Conservation (phyloP, 75 land plant genomes). For the Selaginella moellendorffii region DNA sequence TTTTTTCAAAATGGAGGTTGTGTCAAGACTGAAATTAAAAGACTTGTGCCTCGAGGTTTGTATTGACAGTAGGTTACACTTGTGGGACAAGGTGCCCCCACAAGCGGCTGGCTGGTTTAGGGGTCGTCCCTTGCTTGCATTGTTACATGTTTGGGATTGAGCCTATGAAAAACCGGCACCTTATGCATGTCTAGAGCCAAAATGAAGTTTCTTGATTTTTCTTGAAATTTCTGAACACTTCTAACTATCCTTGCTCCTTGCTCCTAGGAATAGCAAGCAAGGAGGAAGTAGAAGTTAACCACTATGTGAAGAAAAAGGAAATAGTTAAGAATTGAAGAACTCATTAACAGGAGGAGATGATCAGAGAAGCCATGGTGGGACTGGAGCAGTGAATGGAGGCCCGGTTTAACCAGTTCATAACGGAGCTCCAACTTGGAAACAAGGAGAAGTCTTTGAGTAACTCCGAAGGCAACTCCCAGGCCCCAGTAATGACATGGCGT, state of each 20-base stretch:
- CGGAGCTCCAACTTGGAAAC: not conserved
- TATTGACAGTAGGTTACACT: not conserved
- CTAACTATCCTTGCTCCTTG: not conserved
- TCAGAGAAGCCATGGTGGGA: not conserved
- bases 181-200: too few relatives aligned
- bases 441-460: not conserved
- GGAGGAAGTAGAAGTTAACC: not conserved
- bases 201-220: too few relatives aligned
- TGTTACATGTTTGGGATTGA: too few relatives aligned
- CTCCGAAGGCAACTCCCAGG: not conserved
- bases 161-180: too few relatives aligned
- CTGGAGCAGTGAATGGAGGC: not conserved
- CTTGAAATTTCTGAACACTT: too few relatives aligned
- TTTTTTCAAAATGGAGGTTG: not conserved
- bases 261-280: not conserved
- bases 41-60: not conserved
- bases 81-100: not conserved
- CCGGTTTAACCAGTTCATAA: not conserved
- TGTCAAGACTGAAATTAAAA: not conserved
- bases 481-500: not conserved
- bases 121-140: too few relatives aligned
- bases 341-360: not conserved
- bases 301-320: not conserved
- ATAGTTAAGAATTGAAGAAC: not conserved
- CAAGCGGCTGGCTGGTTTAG: not conserved